phyloP scores from a whole-genome alignment of 2,329 filamentous ascomycete species.

The Xylariaceae sp. region DNA sequence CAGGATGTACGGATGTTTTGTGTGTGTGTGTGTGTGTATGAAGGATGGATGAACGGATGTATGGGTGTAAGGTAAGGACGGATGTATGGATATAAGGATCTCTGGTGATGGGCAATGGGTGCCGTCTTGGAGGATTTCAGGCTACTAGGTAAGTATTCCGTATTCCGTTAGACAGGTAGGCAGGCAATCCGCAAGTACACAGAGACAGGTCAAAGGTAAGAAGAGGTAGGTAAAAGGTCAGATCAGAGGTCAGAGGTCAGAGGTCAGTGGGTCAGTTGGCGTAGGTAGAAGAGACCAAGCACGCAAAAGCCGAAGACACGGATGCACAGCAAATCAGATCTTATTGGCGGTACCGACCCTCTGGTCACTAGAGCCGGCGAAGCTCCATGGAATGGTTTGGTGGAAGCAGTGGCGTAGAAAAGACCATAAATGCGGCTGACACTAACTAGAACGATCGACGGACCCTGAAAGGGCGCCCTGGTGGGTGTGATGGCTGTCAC shows the following conservation, averaged over 20 bases:
- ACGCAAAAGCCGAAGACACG: neutral
- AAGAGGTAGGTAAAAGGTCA: too few species aligned
- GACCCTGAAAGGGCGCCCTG: slow-evolving; percentile 12
- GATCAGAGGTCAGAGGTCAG: neutral
- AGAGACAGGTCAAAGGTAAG: too few species aligned
- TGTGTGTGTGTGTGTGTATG: neutral
- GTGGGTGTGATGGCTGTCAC: slow-evolving; percentile 3
- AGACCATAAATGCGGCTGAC: slow-evolving; percentile 21
- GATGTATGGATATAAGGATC: neutral
- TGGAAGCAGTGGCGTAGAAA: slow-evolving; percentile 12
- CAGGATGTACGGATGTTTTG: slow-evolving; percentile 4
- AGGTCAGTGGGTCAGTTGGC: neutral
- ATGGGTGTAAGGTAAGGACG: neutral
- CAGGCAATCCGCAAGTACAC: too few species aligned
- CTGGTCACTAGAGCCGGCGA: slow-evolving; percentile 17
- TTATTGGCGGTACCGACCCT: slow-evolving; percentile 21
- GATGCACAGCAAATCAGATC: slow-evolving; percentile 15
- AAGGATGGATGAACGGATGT: neutral
- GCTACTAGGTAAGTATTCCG: too few species aligned
- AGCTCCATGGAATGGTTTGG: slow-evolving; percentile 12
- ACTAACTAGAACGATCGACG: slow-evolving; percentile 7
- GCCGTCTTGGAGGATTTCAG: too few species aligned
- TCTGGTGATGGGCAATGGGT: neutral
- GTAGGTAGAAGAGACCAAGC: neutral
- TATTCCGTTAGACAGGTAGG: too few species aligned